Evolutionary conservation across 73 alveolate species (phyloP).

Genomic region (Paramecium sonneborni): DNA sequence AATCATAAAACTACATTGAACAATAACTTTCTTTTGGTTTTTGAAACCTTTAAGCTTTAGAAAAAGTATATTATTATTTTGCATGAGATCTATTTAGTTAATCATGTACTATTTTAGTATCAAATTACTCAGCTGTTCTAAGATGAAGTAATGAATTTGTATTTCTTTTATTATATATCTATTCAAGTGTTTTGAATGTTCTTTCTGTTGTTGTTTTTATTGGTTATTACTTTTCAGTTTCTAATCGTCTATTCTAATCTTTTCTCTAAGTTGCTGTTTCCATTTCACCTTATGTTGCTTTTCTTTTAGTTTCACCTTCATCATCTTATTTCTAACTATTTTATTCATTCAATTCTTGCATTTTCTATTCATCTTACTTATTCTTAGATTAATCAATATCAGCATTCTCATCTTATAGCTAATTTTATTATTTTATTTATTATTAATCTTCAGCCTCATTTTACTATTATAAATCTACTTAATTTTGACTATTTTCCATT

Average conservation of each 20-base stretch:
- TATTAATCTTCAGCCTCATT: background rate
- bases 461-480: background rate
- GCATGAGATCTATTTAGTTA: background rate
- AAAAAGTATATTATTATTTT: background rate
- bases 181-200: background rate
- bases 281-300: background rate
- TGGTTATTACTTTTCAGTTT: background rate
- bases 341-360: background rate
- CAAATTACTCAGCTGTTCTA: constrained; percentile 3
- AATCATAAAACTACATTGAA: constrained; percentile 5
- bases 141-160: background rate
- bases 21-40: constrained; percentile 20
- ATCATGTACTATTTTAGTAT: constrained; percentile 21
- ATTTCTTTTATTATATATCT: background rate
- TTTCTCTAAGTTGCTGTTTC: background rate
- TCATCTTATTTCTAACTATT: background rate
- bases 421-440: background rate
- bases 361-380: background rate
- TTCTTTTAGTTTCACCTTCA: background rate
- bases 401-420: background rate
- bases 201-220: background rate
- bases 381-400: background rate
- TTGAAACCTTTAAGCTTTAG: constrained; percentile 1
- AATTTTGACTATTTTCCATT: background rate
- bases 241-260: background rate